Evolutionary conservation across 208 protist species (phyloP).

Genomic region (Trypanosoma platydactyli): DNA sequence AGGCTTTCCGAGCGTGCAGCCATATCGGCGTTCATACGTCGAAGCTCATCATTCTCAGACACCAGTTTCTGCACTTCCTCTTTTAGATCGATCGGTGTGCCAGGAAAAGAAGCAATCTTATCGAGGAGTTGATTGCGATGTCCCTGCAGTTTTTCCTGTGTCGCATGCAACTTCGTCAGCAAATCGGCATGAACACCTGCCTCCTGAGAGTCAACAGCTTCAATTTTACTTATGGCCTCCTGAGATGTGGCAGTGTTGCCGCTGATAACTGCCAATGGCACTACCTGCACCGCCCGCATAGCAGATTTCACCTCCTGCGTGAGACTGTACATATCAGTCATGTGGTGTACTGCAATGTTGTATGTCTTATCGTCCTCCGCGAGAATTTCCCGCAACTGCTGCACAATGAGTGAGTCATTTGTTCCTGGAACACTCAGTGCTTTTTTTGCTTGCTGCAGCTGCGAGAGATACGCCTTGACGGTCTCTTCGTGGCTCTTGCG

Average conservation of each 20-base stretch:
- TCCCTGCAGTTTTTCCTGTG: constrained; percentile 13
- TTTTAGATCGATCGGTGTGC: constrained; percentile 24
- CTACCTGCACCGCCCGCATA: constrained; percentile 24
- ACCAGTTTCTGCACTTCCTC: constrained; percentile 33
- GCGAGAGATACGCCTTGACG: neutral
- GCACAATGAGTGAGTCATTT: constrained; percentile 27
- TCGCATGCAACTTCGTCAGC: constrained; percentile 29
- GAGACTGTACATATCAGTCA: constrained; percentile 19
- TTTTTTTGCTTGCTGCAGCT: constrained; percentile 22
- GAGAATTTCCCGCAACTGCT: constrained; percentile 31
- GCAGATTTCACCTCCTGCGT: constrained; percentile 19
- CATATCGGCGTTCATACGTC: constrained; percentile 1
- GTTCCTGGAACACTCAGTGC: constrained; percentile 4
- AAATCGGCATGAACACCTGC: constrained; percentile 19
- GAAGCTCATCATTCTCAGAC: constrained; percentile 34
- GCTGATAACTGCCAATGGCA: constrained; percentile 26
- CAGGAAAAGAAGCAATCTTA: constrained; percentile 10
- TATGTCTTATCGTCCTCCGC: constrained; percentile 24
- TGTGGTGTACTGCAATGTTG: constrained; percentile 18
- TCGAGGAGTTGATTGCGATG: constrained; percentile 29
- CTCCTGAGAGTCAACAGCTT: constrained; percentile 25
- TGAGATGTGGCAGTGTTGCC: constrained; percentile 18
- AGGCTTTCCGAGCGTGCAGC: neutral
- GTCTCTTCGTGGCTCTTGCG: constrained; percentile 26
- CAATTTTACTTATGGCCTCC: constrained; percentile 23